Conservation (phyloP, 495 filamentous ascomycete species). For the Chaetomidium leptoderma region DNA sequence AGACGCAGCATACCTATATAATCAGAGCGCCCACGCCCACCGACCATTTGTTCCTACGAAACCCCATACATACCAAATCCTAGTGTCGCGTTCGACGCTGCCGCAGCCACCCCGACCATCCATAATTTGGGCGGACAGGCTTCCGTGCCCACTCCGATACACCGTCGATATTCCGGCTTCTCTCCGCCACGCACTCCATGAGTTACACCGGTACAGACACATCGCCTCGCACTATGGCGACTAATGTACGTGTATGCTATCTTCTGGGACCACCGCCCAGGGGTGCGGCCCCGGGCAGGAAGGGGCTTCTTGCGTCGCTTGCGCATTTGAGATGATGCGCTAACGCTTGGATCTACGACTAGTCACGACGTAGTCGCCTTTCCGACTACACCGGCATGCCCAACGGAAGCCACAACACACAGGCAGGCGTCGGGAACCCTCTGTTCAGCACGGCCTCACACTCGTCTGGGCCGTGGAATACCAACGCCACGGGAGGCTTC, state of each 20-base stretch:
- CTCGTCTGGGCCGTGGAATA: conserved; percentile 33
- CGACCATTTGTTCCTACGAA: background rate
- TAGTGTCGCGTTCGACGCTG: conserved; percentile 4
- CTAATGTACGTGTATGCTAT: conserved; percentile 17
- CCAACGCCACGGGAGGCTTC: conserved; percentile 61
- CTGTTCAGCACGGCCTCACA: background rate
- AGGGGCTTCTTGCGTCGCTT: too few relatives aligned
- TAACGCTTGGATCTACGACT: background rate
- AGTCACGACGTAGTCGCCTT: conserved; percentile 14
- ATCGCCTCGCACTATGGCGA: conserved; percentile 20
- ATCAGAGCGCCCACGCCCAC: background rate
- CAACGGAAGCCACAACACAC: conserved; percentile 34
- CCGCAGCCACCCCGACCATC: conserved; percentile 1
- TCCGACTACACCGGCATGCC: background rate
- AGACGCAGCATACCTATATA: conserved; percentile 17
- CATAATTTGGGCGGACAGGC: conserved; percentile 12
- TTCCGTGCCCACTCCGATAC: conserved; percentile 12
- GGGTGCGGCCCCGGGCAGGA: too few relatives aligned
- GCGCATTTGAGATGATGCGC: background rate
- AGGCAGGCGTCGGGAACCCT: background rate
- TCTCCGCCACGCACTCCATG: background rate
- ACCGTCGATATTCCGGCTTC: background rate
- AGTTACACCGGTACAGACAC: conserved; percentile 9
- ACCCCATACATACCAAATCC: background rate
- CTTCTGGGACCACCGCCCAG: too few relatives aligned